Base-by-base conservation (phyloP, 805 yeast genomes). In the Saccharomycopsis babjevae region DNA sequence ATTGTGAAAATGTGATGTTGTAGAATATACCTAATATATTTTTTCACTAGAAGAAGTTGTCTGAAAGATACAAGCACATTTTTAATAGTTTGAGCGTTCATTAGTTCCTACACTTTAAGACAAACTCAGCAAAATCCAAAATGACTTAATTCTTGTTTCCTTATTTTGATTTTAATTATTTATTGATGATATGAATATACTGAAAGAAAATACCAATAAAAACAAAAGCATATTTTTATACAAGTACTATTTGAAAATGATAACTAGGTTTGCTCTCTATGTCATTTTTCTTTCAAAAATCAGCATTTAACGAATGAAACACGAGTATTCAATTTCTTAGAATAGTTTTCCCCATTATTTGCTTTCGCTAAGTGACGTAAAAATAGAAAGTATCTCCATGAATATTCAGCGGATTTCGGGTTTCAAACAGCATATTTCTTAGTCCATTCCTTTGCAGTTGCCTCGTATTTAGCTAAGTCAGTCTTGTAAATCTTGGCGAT, bases 371-470 rank as follows among this genome's bases (percentile, higher is more conserved):
- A 34, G 15, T 34, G 38, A 13, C 38, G 38, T 34, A 34, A 34
- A 7, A 34, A 34, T 13, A 7, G 38, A 13, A 34, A 8, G 15
- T 10, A 4, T 10, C 10, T 7, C 38, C 5, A 34, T 28, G 32
- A 34, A 34, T 34, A 34, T 34, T 34, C 38, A 34, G 15, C 15
- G 38, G 10, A 3, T 34, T 34, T 34, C 38, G 38, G 5, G 38
- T 30, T 34, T 70, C 79, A 90, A 70, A 93, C 92, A 66, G 99
- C 99, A 74, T 89, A 94, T 78, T 94, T 94, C 79, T 93, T 88
- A 39, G 99, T 94, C 98, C 98, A 94, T 78, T 94, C 99, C 72
- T 88, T 85, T 62, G 99, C 99, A 61, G 96, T 91, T 67, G 96
- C 89, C 77, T 94, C 97, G 74, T 91, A 94, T 76, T 91, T 90